These are phyloP conservation scores for Aspergillus nomiae DNA, from an alignment of 2,329 filamentous ascomycete genomes.

Conservation along the genomic window DNA sequence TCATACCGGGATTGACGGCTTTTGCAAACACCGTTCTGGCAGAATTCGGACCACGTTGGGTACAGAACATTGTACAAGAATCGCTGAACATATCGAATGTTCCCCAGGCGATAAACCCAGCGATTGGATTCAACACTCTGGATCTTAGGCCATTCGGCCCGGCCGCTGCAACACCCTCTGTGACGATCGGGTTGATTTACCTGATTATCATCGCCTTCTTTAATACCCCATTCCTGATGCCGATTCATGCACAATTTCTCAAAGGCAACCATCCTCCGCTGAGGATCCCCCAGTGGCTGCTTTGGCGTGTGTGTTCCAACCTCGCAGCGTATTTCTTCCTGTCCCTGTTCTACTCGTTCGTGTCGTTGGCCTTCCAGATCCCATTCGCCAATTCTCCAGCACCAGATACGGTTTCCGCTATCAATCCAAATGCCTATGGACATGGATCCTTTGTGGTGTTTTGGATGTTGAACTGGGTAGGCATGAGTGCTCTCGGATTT, in stretches of 20 bases:
- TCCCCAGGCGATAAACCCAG: constrained; percentile 59
- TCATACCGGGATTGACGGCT: constrained; percentile 53
- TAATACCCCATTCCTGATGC: constrained; percentile 65
- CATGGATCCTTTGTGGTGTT: constrained; percentile 63
- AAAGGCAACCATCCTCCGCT: constrained; percentile 58
- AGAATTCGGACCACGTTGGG: constrained; percentile 51
- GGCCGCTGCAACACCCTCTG: constrained; percentile 56
- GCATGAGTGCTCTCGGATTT: constrained; percentile 64
- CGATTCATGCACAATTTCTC: constrained; percentile 63
- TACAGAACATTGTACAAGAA: constrained; percentile 32
- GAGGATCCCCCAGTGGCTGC: constrained; percentile 59
- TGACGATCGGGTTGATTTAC: constrained; percentile 66
- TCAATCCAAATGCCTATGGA: constrained; percentile 58
- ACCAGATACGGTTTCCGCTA: constrained; percentile 46
- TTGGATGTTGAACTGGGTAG: constrained; percentile 65
- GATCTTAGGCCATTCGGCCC: constrained; percentile 64
- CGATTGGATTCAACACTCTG: constrained; percentile 56
- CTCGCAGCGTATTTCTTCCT: constrained; percentile 62
- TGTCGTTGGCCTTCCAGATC: constrained; percentile 64
- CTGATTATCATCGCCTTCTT: constrained; percentile 70
- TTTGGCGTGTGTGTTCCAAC: constrained; percentile 61
- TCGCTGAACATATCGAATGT: constrained; percentile 47
- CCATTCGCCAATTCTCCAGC: constrained; percentile 57
- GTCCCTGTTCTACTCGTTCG: constrained; percentile 64
- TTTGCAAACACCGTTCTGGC: constrained; percentile 52